Evolutionary conservation across 352 stramenopile genomes (phyloP).

Genomic region (Phytophthora sp.): DNA sequence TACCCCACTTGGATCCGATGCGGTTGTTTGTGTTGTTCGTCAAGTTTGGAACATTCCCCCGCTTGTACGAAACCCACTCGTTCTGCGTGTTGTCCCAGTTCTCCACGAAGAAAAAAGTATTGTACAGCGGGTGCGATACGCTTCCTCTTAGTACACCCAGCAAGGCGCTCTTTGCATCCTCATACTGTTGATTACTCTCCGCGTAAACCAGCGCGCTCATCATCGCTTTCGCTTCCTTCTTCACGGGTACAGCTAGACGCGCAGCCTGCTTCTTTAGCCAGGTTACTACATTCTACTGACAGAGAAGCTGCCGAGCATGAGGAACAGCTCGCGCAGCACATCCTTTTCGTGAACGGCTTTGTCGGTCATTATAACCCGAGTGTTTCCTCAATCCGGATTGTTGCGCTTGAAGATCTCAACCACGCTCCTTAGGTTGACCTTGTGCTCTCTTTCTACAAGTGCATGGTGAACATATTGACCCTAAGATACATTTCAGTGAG

Average conservation of each 20-base stretch:
- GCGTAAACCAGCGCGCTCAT: slow-evolving; percentile 8
- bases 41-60: slow-evolving; percentile 9
- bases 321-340: background rate
- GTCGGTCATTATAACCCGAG: slow-evolving; percentile 6
- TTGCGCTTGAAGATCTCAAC: slow-evolving; percentile 18
- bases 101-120: background rate
- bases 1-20: slow-evolving; percentile 14
- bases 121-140: background rate
- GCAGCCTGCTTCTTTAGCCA: slow-evolving; percentile 18
- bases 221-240: slow-evolving; percentile 8
- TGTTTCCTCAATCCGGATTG: slow-evolving; percentile 4
- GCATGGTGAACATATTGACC: slow-evolving; percentile 20
- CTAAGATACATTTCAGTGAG: too few species aligned
- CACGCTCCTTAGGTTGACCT: slow-evolving; percentile 1
- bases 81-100: slow-evolving; percentile 14
- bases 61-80: slow-evolving; percentile 11
- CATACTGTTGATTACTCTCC: background rate
- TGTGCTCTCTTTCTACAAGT: slow-evolving; percentile 22
- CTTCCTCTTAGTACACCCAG: background rate
- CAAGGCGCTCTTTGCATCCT: background rate
- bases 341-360: slow-evolving; percentile 19
- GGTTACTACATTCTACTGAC: slow-evolving; percentile 11
- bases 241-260: background rate
- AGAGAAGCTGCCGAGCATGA: background rate
- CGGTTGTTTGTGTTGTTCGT: slow-evolving; percentile 25